phyloP scores from a whole-genome alignment of 768 basidiomycete genomes.

The Roridomyces roridus region DNA sequence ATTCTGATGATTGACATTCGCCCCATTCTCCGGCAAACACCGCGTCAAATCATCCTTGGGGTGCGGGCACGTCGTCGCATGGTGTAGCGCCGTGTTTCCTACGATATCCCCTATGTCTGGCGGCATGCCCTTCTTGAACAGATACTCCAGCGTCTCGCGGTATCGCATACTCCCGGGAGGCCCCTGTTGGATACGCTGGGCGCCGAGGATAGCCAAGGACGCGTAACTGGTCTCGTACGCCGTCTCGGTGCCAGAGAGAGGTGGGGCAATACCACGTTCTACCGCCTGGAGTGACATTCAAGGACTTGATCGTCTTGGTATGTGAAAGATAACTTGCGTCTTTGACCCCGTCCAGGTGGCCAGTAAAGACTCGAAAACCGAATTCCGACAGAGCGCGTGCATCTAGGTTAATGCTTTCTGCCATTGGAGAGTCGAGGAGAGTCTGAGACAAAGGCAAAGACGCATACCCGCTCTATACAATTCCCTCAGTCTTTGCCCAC shows the following conservation, averaged over 20 bases:
- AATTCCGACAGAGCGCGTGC: conserved; percentile 33
- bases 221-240: conserved; percentile 50
- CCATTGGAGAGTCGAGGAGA: background rate
- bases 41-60: conserved; percentile 39
- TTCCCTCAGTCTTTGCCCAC: conserved; percentile 34
- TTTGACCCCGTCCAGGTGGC: conserved; percentile 27
- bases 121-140: conserved; percentile 48
- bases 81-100: conserved; percentile 57
- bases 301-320: no score
- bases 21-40: conserved; percentile 50
- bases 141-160: conserved; percentile 43
- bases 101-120: conserved; percentile 50
- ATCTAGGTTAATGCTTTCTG: conserved; percentile 35
- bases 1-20: conserved; percentile 55
- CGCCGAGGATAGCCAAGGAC: conserved; percentile 45
- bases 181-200: conserved; percentile 36
- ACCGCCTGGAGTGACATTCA: conserved; percentile 34
- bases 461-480: conserved; percentile 34
- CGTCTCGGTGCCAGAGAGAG: conserved; percentile 47
- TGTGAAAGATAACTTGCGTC: conserved; percentile 26
- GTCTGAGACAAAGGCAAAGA: background rate
- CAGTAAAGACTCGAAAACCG: conserved; percentile 34
- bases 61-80: conserved; percentile 38
- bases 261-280: conserved; percentile 39
- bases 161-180: conserved; percentile 31